These are phyloP conservation scores for Neophaeococcomyces aloes DNA, from an alignment of 2,329 filamentous ascomycete genomes.

Conservation along the genomic window DNA sequence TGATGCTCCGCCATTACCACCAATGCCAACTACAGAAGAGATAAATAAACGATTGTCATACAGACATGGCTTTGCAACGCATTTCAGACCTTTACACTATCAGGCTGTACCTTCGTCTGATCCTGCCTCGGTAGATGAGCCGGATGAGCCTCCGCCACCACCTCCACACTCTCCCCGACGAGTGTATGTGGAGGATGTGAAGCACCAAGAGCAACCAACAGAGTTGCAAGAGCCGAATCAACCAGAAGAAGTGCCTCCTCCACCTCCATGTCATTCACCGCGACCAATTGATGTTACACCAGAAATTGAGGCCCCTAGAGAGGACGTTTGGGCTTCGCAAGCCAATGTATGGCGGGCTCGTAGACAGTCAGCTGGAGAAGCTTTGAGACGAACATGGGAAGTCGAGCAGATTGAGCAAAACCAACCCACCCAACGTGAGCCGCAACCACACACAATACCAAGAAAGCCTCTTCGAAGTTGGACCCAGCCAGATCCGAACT, in stretches of 20 bases:
- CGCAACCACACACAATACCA: slow-evolving; percentile 13
- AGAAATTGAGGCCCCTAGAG: neutral
- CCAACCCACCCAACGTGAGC: neutral
- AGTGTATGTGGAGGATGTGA: slow-evolving; percentile 12
- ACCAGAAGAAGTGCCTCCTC: slow-evolving; percentile 11
- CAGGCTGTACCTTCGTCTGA: neutral
- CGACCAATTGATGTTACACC: slow-evolving; percentile 16
- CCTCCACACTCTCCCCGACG: slow-evolving; percentile 19
- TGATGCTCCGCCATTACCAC: slow-evolving; percentile 16
- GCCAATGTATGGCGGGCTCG: slow-evolving; percentile 16
- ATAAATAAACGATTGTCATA: slow-evolving; percentile 1
- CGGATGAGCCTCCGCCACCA: slow-evolving; percentile 12
- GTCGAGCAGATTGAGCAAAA: neutral
- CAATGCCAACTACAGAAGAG: slow-evolving; percentile 7
- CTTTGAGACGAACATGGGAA: slow-evolving; percentile 8
- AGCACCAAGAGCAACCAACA: slow-evolving; percentile 1
- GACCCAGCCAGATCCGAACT: no score
- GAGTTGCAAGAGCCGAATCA: no score
- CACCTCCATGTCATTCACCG: slow-evolving; percentile 20
- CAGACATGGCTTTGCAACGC: neutral
- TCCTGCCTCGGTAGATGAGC: neutral
- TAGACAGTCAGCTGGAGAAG: slow-evolving; percentile 10
- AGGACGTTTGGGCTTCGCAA: slow-evolving; percentile 15
- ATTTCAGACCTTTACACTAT: neutral
- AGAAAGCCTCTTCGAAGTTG: neutral